These are phyloP conservation scores for Botryotinia convoluta DNA, from an alignment of 2,329 filamentous ascomycete genomes.

Conservation along the genomic window DNA sequence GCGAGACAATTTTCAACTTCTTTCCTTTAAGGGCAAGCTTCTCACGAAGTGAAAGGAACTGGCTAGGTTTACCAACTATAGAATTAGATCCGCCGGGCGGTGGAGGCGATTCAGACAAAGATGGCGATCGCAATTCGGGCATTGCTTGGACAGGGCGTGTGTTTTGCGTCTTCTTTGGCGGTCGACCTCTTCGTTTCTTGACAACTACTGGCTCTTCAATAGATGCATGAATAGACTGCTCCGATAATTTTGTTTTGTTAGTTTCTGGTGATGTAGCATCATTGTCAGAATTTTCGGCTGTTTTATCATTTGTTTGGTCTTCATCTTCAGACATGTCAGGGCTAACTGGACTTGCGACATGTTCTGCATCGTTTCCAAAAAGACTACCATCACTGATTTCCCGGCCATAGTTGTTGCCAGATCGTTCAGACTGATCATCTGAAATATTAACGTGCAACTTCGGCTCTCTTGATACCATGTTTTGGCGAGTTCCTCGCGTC, in stretches of 20 bases:
- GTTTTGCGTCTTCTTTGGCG: constrained; percentile 27
- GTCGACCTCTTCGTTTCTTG: constrained; percentile 31
- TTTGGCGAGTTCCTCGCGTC: constrained; percentile 1
- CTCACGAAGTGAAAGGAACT: constrained; percentile 34
- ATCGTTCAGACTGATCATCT: background rate
- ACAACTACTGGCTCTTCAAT: constrained; percentile 11
- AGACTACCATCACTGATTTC: constrained; percentile 16
- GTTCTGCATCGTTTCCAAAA: constrained; percentile 4
- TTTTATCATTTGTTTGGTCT: background rate
- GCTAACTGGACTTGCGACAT: background rate
- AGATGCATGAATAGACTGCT: background rate
- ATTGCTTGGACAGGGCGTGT: background rate
- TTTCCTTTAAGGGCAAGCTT: constrained; percentile 36
- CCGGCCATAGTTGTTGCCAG: background rate
- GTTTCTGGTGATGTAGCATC: background rate
- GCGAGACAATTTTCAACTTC: constrained; percentile 32
- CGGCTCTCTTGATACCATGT: background rate
- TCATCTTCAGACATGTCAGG: background rate
- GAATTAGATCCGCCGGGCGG: background rate
- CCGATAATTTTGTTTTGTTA: background rate
- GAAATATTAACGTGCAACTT: background rate
- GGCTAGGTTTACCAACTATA: background rate
- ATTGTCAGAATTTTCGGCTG: background rate
- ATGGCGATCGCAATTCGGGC: constrained; percentile 11
- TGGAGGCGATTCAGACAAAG: constrained; percentile 15